A percentile compares a stretch with the other conserved stretches of the same genome.
Evolutionary conservation across 129 eudicot species (phyloP).

Genomic region (Ambrosia trifida): DNA sequence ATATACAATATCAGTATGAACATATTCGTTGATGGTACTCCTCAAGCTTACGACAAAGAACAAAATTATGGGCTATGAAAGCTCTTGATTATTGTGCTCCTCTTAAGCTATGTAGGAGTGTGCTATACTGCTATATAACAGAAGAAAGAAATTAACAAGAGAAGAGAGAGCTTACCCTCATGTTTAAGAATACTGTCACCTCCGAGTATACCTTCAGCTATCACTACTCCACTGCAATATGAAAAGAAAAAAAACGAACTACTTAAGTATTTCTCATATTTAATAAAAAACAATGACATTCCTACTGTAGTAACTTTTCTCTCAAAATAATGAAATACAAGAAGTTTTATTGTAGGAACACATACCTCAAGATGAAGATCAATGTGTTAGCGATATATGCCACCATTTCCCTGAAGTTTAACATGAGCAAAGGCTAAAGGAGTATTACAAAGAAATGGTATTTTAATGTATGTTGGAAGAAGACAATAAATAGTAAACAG

Average conservation of each 20-base stretch:
- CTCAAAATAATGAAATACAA: background rate
- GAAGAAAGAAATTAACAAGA: background rate
- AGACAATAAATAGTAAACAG: conserved; percentile 1
- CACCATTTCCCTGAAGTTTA: conserved; percentile 91
- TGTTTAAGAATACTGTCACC: conserved; percentile 55
- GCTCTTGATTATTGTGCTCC: background rate
- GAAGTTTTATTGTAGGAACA: conserved; percentile 7
- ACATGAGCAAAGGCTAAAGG: conserved; percentile 15
- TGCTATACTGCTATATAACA: background rate
- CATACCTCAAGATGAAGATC: conserved; percentile 85
- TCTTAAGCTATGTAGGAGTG: background rate
- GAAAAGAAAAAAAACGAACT: background rate
- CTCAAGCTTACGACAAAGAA: background rate
- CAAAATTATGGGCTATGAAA: background rate
- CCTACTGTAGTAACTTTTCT: background rate
- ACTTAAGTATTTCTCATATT: background rate
- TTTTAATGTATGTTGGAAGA: conserved; percentile 14
- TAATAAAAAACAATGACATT: conserved; percentile 14
- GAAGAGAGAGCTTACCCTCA: conserved; percentile 45
- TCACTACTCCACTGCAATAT: conserved; percentile 81
- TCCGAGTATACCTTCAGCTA: conserved; percentile 84
- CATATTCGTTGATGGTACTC: background rate
- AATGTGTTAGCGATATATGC: conserved; percentile 92
- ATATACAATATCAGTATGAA: background rate
- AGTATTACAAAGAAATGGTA: conserved; percentile 26